A percentile compares a stretch with the other conserved stretches of the same genome.
Evolutionary conservation across 2,329 filamentous ascomycete species (phyloP).

Genomic region (Elsinoe australis): DNA sequence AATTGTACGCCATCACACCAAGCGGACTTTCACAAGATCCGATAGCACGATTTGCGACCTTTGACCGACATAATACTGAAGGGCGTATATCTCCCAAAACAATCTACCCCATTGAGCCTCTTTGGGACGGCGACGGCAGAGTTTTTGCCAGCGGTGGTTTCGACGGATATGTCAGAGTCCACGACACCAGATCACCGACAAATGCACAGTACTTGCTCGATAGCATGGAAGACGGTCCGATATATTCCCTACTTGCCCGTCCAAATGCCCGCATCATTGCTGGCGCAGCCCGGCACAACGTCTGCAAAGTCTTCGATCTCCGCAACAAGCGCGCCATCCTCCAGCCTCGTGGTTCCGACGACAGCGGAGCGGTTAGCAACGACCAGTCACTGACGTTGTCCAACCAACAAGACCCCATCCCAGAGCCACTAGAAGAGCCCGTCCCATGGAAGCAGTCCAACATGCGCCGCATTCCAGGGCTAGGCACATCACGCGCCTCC

Average conservation of each 20-base stretch:
- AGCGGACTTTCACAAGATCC: constrained; percentile 36
- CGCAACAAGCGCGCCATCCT: constrained; percentile 41
- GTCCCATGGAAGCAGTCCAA: background rate
- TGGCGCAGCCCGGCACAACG: constrained; percentile 49
- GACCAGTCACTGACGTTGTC: background rate
- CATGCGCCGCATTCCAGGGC: background rate
- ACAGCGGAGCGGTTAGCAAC: background rate
- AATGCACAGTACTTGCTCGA: constrained; percentile 43
- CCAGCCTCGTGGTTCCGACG: constrained; percentile 31
- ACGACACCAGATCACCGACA: constrained; percentile 47
- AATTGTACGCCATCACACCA: constrained; percentile 45
- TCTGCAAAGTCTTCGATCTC: constrained; percentile 57
- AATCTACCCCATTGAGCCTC: constrained; percentile 38
- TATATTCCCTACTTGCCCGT: constrained; percentile 52
- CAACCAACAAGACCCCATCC: background rate
- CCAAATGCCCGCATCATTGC: constrained; percentile 51
- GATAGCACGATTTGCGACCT: constrained; percentile 35
- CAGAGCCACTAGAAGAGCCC: background rate
- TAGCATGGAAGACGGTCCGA: constrained; percentile 48
- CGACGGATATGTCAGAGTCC: constrained; percentile 50
- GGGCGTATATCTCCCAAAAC: constrained; percentile 31
- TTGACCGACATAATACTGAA: constrained; percentile 19
- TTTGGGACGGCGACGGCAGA: constrained; percentile 34
- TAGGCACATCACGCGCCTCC: background rate
- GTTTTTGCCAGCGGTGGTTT: constrained; percentile 55